Conservation (phyloP, 176 grass and related monocot species). For the Miscanthus lutarioriparius region DNA sequence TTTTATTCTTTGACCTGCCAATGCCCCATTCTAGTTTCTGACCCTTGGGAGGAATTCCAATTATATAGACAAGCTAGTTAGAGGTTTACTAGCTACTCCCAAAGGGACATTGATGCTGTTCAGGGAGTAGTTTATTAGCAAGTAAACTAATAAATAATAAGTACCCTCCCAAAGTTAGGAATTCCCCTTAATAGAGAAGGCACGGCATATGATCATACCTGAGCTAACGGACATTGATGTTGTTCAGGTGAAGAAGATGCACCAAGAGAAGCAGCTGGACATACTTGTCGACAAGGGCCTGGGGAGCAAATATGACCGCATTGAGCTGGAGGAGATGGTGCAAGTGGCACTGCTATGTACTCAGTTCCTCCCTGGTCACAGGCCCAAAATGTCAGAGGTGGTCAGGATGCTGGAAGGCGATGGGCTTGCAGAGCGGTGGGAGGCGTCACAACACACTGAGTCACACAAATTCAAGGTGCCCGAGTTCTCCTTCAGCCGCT, state of each 20-base stretch:
- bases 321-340: conserved; percentile 86
- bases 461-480: conserved; percentile 64
- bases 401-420: conserved; percentile 89
- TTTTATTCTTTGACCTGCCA: too few relatives aligned
- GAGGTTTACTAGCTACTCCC: too few relatives aligned
- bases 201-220: conserved; percentile 11
- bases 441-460: conserved; percentile 48
- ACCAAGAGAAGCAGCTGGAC: conserved; percentile 82
- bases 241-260: conserved; percentile 79
- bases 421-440: conserved; percentile 79
- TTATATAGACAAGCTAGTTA: too few relatives aligned
- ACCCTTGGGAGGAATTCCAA: too few relatives aligned
- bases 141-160: too few relatives aligned
- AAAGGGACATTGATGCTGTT: too few relatives aligned
- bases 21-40: too few relatives aligned
- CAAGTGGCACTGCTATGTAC: conserved; percentile 84
- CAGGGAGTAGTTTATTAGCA: too few relatives aligned
- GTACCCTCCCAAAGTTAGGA: too few relatives aligned
- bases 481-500: conserved; percentile 50
- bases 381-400: conserved; percentile 83
- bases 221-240: conserved; percentile 1
- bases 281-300: conserved; percentile 74
- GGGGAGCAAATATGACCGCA: conserved; percentile 57
- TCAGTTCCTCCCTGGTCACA: conserved; percentile 67
- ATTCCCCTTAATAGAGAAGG: too few relatives aligned